Evolutionary conservation across 2,329 filamentous ascomycete genomes (phyloP).

Genomic region (Hymenoscyphus occultus): DNA sequence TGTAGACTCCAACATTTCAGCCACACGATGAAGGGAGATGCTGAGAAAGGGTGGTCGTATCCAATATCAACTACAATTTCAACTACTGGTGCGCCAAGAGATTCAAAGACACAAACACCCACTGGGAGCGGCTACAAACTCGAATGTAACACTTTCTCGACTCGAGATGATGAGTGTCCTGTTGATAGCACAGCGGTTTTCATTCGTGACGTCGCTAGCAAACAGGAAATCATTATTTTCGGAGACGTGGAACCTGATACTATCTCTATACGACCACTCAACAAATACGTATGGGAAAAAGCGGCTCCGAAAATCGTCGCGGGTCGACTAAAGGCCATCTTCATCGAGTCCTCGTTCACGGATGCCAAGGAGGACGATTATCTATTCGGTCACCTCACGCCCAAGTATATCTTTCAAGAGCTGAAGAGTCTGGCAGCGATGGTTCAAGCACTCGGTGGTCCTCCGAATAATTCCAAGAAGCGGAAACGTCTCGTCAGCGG

Average conservation of each 20-base stretch:
- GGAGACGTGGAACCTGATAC: constrained; percentile 94
- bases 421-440: constrained; percentile 62
- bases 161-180: constrained; percentile 49
- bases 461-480: background rate
- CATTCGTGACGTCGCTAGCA: constrained; percentile 69
- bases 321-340: constrained; percentile 73
- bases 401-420: constrained; percentile 77
- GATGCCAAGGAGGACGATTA: constrained; percentile 73
- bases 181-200: constrained; percentile 93
- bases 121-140: too few relatives aligned
- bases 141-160: background rate
- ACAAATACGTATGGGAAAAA: constrained; percentile 79
- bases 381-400: constrained; percentile 86
- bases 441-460: constrained; percentile 37
- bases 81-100: background rate
- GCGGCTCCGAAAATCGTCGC: constrained; percentile 79
- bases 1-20: constrained; percentile 60
- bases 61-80: background rate
- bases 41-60: background rate
- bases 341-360: constrained; percentile 95
- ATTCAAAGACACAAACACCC: background rate
- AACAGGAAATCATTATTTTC: constrained; percentile 83
- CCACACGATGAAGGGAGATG: background rate
- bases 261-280: constrained; percentile 77
- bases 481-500: background rate